Base-by-base conservation (phyloP, 805 yeast species). In the Wickerhamomyces silvicola region DNA sequence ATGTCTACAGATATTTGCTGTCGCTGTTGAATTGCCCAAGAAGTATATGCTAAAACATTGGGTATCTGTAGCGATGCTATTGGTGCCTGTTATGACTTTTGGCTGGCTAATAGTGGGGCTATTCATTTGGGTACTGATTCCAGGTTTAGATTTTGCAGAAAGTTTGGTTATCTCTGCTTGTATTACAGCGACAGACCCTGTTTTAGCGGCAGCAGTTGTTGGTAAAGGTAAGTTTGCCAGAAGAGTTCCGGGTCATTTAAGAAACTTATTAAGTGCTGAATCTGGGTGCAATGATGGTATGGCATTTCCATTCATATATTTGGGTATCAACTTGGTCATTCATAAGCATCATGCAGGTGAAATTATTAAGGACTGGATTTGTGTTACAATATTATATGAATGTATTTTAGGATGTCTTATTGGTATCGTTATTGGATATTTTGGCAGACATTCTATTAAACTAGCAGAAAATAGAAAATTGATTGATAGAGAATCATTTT, bases 111-210 rank as follows among this genome's bases (percentile, higher is more conserved):
- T 84, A 2, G 79, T 85, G 18, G 90, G 94, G 0, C 65, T 80
- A 3, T 84, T 85, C 46, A 70, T 85, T 24, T 88, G 87, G 82
- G 67, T 70, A 16, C 60, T 88, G 19, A 77, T 88, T 22, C 90
- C 92, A 1, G 72, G 78, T 7, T 64, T 87, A 36, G 62, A 71
- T 34, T 85, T 87, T 62, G 56, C 82, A 14, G 83, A 78, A 30
- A 78, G 85, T 3, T 66, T 87, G 22, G 66, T 80, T 29, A 75
- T 87, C 2, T 72, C 88, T 20, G 95, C 94, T 2, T 86, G 95
- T 54, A 78, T 87, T 28, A 88, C 96, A 0, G 96, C 96, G 2
- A 88, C 97, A 0, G 97, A 87, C 59, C 97, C 97, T 6, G 92
- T 87, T 25, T 67, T 87, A 50, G 95, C 96, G 2, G 92, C 95